Base-by-base conservation (phyloP, 208 protist species). In the Histomonas meleagridis region DNA sequence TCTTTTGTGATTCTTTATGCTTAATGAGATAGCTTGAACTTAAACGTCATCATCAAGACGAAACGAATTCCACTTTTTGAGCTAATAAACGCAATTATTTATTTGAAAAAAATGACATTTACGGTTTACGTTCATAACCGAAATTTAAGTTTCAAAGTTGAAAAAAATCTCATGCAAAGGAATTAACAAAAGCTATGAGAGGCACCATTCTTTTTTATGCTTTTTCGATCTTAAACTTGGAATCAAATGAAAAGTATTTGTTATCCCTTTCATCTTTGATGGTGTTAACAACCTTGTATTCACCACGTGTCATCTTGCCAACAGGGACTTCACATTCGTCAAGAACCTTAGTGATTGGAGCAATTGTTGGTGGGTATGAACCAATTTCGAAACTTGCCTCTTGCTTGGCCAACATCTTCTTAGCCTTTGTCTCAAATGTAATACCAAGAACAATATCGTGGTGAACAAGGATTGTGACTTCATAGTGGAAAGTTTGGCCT, bases 281-380 rank as follows among this genome's bases (percentile, higher is more conserved):
- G 32, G 76, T 55, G 76, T 86, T 86, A 28, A 55, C 46, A 38
- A 55, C 46, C 18, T 86, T 46, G 35, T 86, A 86, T 16, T 51
- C 38, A 18, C 76, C 76, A 86, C 76, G 76, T 38, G 76, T 46
- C 21, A 86, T 46, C 3, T 38, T 38, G 7, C 76, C 76, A 21
- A 12, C 38, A 38, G 76, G 76, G 38, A 86, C 76, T 55, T 86
- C 76, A 46, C 76, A 86, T 38, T 86, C 76, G 3, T 43, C 12
- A 18, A 86, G 43, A 55, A 38, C 16, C 28, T 86, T 86, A 38
- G 18, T n/a, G 1, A 86, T 51, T 55, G 43, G 40, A 38, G 76
- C 76, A 28, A 86, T 86, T 46, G 43, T 86, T 86, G 76, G 76
- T 86, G 76, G 76, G 46, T 51, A 86, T 43, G 43, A 51, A 26